Evolutionary conservation across 345 rosid genomes (phyloP), one percentile per base, ranked within the genome.

Genomic region (Heritiera littoralis): DNA sequence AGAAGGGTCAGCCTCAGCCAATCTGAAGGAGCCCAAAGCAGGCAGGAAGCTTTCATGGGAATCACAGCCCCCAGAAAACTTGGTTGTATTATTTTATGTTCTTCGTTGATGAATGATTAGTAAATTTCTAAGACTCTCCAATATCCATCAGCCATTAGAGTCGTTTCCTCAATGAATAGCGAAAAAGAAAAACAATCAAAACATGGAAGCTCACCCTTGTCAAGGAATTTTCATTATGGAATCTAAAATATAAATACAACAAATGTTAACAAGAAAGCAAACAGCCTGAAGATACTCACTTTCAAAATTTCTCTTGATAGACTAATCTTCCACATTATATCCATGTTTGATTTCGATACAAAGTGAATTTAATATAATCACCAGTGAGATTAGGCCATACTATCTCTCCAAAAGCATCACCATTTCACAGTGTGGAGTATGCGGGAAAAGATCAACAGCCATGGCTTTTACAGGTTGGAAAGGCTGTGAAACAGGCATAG

Each of bases 361-460:
- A 35, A 43, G 18, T 18, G 0, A 35, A 35, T 35, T 1, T 9
- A 23, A 40, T 41, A 38, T 12, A 23, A 56, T n/a, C 38, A 17
- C 28, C 59, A 14, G 2, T 4, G 23, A 54, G 30, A 15, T 60
- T 58, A 35, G 23, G 69, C 12, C 68, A 45, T 2, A 69, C 59
- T 86, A 92, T 89, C 95, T 90, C 84, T 94, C 90, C 81, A 94
- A 85, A 63, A 94, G 98, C 98, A 96, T 94, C 41, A 92, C 98
- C 97, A 92, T 83, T 86, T 96, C 98, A 63, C 98, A 94, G 79
- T 96, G 99, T 11, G 91, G 81, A n/a, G 97, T 94, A 61, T 96
- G 99, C 6, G 97, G 98, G 80, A 96, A 96, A 70, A 94, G 95
- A 84, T 96, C 98, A 13, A 94, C 95, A n/a, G 94, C 97, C 98